Percentiles rank a stretch among this genome's conserved stretches.
These are phyloP conservation scores for Aureobasidium uvarum DNA, from an alignment of 2,329 filamentous ascomycete species.

Conservation along the genomic window DNA sequence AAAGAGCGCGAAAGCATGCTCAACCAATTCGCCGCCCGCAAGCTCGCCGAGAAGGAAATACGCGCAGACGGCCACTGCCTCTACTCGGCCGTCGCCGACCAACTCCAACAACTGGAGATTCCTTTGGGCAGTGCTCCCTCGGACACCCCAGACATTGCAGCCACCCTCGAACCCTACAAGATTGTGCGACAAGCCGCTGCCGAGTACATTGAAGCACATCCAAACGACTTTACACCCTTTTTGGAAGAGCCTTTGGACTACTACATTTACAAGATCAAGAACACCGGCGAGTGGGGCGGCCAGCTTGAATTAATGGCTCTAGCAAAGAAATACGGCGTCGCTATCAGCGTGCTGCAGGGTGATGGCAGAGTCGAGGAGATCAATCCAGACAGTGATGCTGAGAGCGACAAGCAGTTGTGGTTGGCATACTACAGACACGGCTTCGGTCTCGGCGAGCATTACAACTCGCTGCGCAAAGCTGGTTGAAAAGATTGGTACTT, in stretches of 20 bases:
- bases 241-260: constrained; percentile 73
- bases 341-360: constrained; percentile 79
- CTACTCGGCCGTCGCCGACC: constrained; percentile 87
- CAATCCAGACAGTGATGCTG: constrained; percentile 52
- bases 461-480: constrained; percentile 71
- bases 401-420: constrained; percentile 66
- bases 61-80: constrained; percentile 91
- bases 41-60: constrained; percentile 73
- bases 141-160: constrained; percentile 28
- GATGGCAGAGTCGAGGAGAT: constrained; percentile 79
- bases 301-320: constrained; percentile 86
- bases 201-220: constrained; percentile 69
- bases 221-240: constrained; percentile 82
- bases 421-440: constrained; percentile 92
- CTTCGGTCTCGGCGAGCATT: constrained; percentile 94
- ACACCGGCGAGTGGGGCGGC: constrained; percentile 95
- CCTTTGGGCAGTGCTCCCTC: constrained; percentile 40
- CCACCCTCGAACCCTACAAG: constrained; percentile 53
- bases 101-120: constrained; percentile 52
- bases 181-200: constrained; percentile 69
- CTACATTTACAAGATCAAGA: constrained; percentile 73
- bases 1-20: constrained; percentile 70
- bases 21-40: constrained; percentile 60
- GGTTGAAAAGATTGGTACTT: not conserved
- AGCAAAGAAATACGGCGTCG: constrained; percentile 73